Evolutionary conservation across 2,329 filamentous ascomycete species (phyloP).

Genomic region (Claviceps maximensis): DNA sequence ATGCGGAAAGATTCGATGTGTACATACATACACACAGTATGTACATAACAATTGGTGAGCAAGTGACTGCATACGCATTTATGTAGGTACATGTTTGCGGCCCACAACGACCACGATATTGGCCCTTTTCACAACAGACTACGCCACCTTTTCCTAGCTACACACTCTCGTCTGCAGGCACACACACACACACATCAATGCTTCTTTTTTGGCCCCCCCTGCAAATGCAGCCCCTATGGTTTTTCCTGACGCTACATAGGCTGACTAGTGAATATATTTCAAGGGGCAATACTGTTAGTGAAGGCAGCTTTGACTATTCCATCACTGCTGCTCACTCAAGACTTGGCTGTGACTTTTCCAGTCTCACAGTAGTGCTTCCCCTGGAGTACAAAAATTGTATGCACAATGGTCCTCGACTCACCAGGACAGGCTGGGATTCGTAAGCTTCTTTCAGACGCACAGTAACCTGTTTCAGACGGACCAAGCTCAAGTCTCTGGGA

Average conservation of each 20-base stretch:
- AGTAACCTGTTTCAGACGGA: slow-evolving; percentile 12
- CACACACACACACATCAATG: not conserved
- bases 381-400: slow-evolving; percentile 2
- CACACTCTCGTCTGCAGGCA: not conserved
- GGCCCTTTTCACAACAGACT: not conserved
- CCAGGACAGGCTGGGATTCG: slow-evolving; percentile 2
- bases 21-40: not conserved
- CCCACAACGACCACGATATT: not conserved
- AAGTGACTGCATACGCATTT: not conserved
- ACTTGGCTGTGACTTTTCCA: not conserved
- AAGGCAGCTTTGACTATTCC: not conserved
- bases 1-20: not conserved
- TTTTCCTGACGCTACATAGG: not conserved
- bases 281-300: not conserved
- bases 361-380: slow-evolving; percentile 2
- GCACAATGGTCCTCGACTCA: slow-evolving; percentile 2
- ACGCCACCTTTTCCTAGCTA: not conserved
- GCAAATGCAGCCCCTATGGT: not conserved
- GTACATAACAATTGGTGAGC: not conserved
- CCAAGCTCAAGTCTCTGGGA: slow-evolving; percentile 5
- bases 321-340: not conserved
- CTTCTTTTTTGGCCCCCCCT: not conserved
- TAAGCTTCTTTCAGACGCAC: slow-evolving; percentile 6
- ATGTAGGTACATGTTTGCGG: not conserved
- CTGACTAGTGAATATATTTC: not conserved